Evolutionary conservation across 108 stramenopile genomes (phyloP).

Genomic region (Nannochloropsis granulata): DNA sequence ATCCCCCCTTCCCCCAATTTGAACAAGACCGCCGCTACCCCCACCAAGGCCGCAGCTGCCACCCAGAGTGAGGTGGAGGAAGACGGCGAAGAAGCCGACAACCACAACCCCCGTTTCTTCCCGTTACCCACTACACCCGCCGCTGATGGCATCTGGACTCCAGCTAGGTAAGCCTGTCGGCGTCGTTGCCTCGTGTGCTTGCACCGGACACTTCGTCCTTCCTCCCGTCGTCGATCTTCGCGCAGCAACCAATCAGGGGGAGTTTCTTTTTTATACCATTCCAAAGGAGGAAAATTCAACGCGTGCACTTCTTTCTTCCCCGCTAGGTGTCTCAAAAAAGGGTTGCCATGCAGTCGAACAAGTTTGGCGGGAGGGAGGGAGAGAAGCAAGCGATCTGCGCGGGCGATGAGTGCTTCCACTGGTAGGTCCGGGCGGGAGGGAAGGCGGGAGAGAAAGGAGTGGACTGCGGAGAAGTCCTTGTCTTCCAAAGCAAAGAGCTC

Average conservation of each 20-base stretch:
- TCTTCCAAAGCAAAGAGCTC: neutral
- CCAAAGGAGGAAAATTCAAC: neutral
- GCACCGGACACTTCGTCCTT: neutral
- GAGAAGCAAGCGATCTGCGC: neutral
- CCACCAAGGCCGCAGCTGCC: neutral
- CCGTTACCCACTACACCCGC: neutral
- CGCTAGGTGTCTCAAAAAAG: neutral
- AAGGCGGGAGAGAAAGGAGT: neutral
- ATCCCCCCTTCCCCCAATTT: neutral
- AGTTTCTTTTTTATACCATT: neutral
- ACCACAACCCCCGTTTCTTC: neutral
- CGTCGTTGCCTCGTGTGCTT: neutral
- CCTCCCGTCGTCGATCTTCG: neutral
- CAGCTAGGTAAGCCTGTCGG: neutral
- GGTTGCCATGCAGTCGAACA: neutral
- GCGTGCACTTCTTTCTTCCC: neutral
- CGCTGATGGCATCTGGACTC: neutral
- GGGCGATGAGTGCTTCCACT: neutral
- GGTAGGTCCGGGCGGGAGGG: neutral
- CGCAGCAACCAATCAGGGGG: neutral
- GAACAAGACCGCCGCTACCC: neutral
- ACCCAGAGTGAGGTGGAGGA: neutral
- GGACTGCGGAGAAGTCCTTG: neutral
- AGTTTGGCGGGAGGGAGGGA: neutral
- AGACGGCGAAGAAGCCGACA: neutral